These are phyloP conservation scores for Fusarium sp. DNA, from an alignment of 2,329 filamentous ascomycete genomes.

Conservation along the genomic window DNA sequence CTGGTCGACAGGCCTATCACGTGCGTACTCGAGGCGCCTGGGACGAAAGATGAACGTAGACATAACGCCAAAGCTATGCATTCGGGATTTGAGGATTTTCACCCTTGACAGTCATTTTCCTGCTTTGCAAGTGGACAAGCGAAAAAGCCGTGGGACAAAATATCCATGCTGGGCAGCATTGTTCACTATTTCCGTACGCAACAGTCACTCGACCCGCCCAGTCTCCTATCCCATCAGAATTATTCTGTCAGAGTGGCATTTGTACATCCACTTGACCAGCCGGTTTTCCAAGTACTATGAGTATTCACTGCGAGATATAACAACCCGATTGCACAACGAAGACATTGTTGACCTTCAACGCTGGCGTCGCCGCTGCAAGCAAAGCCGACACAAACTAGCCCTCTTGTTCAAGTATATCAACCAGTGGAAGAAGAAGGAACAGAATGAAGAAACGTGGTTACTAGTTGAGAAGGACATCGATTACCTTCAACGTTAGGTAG, in stretches of 20 bases:
- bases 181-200: background rate
- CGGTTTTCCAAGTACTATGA: too few species aligned
- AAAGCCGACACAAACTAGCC: background rate
- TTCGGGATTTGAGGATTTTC: too few species aligned
- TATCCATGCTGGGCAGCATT: background rate
- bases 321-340: background rate
- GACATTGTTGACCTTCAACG: background rate
- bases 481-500: background rate
- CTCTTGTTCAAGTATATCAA: background rate
- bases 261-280: too few species aligned
- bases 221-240: background rate
- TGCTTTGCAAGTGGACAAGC: too few species aligned
- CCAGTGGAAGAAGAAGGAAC: too few species aligned
- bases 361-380: background rate
- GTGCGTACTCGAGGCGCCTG: too few species aligned
- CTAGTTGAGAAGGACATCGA: background rate
- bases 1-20: too few species aligned
- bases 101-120: too few species aligned
- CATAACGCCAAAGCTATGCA: too few species aligned
- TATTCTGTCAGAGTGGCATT: background rate
- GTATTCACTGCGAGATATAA: too few species aligned
- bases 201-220: background rate
- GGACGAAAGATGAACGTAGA: too few species aligned
- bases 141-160: too few species aligned
- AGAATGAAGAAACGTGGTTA: fast-evolving